These are phyloP conservation scores for Amesomyces nigricolor DNA, from an alignment of 2,329 filamentous ascomycete genomes.

Conservation along the genomic window DNA sequence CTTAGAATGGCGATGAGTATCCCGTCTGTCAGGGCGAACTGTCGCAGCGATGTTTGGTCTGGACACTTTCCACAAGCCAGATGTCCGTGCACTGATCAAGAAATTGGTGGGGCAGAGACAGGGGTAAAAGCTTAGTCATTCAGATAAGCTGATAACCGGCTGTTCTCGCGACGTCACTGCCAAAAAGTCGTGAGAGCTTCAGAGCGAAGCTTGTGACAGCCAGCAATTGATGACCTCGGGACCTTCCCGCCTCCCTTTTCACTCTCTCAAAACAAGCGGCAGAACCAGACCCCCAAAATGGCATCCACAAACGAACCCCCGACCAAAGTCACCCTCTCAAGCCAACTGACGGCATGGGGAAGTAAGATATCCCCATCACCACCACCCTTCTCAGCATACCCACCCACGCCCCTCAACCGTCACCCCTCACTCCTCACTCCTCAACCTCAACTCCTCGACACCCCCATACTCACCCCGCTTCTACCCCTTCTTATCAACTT, in stretches of 20 bases:
- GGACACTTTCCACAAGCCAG: slow-evolving; percentile 6
- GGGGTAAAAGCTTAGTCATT: slow-evolving; percentile 1
- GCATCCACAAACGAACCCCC: slow-evolving; percentile 17
- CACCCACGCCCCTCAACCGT: too few species aligned
- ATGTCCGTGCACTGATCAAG: slow-evolving; percentile 4
- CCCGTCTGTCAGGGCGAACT: background rate
- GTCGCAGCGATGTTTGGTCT: background rate
- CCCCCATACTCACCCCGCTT: too few species aligned
- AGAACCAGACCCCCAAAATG: slow-evolving; percentile 7
- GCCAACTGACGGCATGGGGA: slow-evolving; percentile 41
- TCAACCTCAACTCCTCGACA: too few species aligned
- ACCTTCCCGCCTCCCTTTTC: too few species aligned
- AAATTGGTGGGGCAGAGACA: background rate
- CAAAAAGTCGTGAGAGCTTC: background rate
- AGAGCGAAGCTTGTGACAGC: background rate
- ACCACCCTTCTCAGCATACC: background rate
- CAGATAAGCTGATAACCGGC: background rate
- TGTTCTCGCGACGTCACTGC: slow-evolving; percentile 9
- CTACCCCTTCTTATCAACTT: too few species aligned
- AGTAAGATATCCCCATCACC: too few species aligned
- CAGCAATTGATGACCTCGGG: background rate
- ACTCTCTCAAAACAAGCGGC: background rate
- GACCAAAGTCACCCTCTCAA: slow-evolving; percentile 31
- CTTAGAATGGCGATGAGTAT: background rate
- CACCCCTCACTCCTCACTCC: too few species aligned